Base-by-base conservation (phyloP, 139 green algal species). In the Chara braunii region DNA sequence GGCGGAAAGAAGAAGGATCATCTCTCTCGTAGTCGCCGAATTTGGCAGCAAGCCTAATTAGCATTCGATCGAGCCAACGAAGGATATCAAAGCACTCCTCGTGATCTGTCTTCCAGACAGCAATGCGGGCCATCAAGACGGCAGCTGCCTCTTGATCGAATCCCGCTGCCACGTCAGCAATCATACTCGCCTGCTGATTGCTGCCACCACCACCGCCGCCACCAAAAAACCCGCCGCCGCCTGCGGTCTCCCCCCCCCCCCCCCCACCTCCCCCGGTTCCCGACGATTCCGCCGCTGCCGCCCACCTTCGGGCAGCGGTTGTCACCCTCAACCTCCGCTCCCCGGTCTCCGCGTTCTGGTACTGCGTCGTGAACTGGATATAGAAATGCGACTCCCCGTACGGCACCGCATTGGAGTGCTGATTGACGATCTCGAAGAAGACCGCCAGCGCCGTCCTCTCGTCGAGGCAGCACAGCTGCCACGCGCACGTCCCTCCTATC, bases 61-160 rank as follows among this genome's bases (percentile, higher is more conserved):
- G 63, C 43, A 54, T 75, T 11, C 78, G 72, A 65, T 88, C 82
- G 22, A 88, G 60, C 82, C 82, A 88, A 11, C 74, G 37, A 33
- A 80, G 63, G 40, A 75, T 64, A 48, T 85, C 80, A 28, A 77
- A 68, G 14, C 45, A 43, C 4, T 84, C 78, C 37, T 85, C 70
- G 14, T 33, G 51, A 59, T 83, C 77, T 40, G 55, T 50, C 62
- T 68, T 80, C 34, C 40, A 75, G 2, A 54, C 32, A 33, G 73
- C 61, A 29, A 80, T 50, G 3, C 78, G 54, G 42, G 72, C 79
- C 40, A 85, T 70, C 26, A 81, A 29, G 34, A 79, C 65, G 24
- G 67, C 68, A 2, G 60, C 70, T n/a, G 68, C 70, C 58, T 83
- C 75, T 70, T 81, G 68, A 51, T 85, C 78, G 35, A 86, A 82